Conservation (phyloP, 768 basidiomycete genomes). For the Collybia mongolica region DNA sequence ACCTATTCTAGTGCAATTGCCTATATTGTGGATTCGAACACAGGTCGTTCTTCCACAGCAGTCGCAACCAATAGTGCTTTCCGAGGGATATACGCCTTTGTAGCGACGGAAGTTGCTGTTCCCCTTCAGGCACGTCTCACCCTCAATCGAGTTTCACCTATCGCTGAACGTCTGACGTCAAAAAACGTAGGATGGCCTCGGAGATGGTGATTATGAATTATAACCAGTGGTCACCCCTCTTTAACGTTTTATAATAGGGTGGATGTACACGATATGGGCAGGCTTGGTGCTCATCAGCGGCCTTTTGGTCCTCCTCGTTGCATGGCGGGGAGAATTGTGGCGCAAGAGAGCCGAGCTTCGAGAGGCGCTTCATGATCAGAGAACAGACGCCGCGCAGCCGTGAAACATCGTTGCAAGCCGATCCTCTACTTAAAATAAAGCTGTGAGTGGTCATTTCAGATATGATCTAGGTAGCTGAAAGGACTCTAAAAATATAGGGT, state of each 20-base stretch:
- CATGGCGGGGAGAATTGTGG: conserved; percentile 60
- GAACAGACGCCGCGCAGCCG: not conserved
- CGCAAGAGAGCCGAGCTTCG: conserved; percentile 45
- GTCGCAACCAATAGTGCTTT: conserved; percentile 76
- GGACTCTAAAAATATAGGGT: too few species aligned
- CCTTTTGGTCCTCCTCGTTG: conserved; percentile 57
- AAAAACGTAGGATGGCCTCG: conserved; percentile 57
- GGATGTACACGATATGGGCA: conserved; percentile 69
- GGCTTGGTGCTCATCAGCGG: conserved; percentile 50
- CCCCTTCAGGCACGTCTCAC: conserved; percentile 57
- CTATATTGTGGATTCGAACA: conserved; percentile 86
- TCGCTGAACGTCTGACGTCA: too few species aligned
- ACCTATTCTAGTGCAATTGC: conserved; percentile 73
- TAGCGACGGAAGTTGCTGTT: conserved; percentile 70
- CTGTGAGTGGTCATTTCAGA: not conserved
- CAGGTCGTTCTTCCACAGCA: conserved; percentile 74
- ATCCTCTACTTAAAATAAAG: not conserved
- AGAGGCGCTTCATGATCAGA: conserved; percentile 25
- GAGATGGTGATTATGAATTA: conserved; percentile 55
- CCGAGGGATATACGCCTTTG: conserved; percentile 66
- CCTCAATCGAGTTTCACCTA: not conserved
- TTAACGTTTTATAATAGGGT: conserved; percentile 28
- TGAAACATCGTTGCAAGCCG: not conserved
- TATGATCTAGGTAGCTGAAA: too few species aligned
- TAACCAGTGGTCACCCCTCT: not conserved